Base-by-base conservation (phyloP, 345 rosid genomes). In the Hibiscus syriacus region DNA sequence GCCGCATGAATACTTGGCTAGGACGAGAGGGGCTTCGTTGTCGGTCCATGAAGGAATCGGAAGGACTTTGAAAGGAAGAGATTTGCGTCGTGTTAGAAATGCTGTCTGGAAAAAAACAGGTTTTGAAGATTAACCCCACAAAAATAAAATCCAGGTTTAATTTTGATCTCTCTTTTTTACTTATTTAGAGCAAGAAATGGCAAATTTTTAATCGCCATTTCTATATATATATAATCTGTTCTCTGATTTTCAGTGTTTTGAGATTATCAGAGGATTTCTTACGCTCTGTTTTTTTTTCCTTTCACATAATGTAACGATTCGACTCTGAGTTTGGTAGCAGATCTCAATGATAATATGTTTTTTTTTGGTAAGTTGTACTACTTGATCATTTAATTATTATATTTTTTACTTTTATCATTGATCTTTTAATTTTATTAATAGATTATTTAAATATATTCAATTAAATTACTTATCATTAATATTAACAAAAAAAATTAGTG, bases 81-180 rank as follows among this genome's bases (percentile, higher is more conserved):
- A 87, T 68, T 19, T 87, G 69, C 70, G 84, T 53, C 63, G 79
- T 17, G 82, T 87, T 25, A 77, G 92, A 52, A 84, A 87, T 67
- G 85, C 84, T 2, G 80, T 87, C 64, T 85, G 90, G 92, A 77
- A 84, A 76, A 80, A 80, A 73, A 80, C 80, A 70, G 90, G 90
- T 6, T 84, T 85, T 66, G 83, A 83, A 30, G 90, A 83, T 71
- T 85, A 75, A 5, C 41, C 20, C 3, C 32, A 17, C 12, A 38
- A 38, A 38, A 38, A 2, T 38, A 13, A 5, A 53, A 12, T 22
- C 57, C 30, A 13, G 57, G 29, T 54, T 54, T 54, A 23, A 23
- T 54, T 61, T 7, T 20, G 32, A 41, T 7, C 3, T 3, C 23
- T 53, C 9, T 9, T 50, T 6, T 48, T 52, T 19, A 3, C 14